Evolutionary conservation across 768 basidiomycete genomes (phyloP).

Genomic region (Collybia nuda): DNA sequence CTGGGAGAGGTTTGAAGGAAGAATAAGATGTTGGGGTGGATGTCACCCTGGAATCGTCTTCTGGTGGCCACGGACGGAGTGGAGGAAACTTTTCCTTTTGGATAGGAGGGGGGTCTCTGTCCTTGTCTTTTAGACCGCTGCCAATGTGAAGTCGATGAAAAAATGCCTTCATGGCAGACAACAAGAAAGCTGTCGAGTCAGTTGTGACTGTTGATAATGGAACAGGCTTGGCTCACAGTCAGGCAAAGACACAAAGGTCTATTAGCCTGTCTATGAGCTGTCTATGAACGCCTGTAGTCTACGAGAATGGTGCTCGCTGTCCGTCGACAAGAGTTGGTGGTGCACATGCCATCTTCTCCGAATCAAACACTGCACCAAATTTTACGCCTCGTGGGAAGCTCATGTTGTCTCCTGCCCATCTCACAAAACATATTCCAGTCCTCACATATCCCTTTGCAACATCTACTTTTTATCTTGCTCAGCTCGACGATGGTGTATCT

Average conservation of each 20-base stretch:
- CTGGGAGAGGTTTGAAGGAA: conserved; percentile 72
- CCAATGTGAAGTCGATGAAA: conserved; percentile 74
- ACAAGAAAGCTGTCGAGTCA: neutral
- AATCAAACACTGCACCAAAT: conserved; percentile 25
- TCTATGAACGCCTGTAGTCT: too few species aligned
- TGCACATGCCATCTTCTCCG: conserved; percentile 7
- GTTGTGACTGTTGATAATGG: neutral
- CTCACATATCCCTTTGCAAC: conserved; percentile 43
- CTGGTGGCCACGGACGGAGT: conserved; percentile 69
- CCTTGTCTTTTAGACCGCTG: conserved; percentile 64
- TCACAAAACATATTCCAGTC: conserved; percentile 58
- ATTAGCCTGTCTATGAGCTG: too few species aligned
- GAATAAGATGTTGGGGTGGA: conserved; percentile 45
- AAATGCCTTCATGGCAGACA: conserved; percentile 74
- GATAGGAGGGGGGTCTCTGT: conserved; percentile 36
- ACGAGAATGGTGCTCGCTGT: too few species aligned
- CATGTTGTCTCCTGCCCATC: conserved; percentile 49
- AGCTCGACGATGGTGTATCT: conserved; percentile 58
- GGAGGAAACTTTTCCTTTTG: conserved; percentile 70
- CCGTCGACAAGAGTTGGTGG: neutral
- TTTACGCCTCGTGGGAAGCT: conserved; percentile 24
- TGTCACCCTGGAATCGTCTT: conserved; percentile 31
- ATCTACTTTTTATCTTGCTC: conserved; percentile 46
- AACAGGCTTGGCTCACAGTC: too few species aligned
- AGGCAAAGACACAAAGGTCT: too few species aligned